Percentiles rank a stretch among this genome's conserved stretches.
phyloP scores from a whole-genome alignment of 164 flowering plant genomes.

The Aristolochia contorta region DNA sequence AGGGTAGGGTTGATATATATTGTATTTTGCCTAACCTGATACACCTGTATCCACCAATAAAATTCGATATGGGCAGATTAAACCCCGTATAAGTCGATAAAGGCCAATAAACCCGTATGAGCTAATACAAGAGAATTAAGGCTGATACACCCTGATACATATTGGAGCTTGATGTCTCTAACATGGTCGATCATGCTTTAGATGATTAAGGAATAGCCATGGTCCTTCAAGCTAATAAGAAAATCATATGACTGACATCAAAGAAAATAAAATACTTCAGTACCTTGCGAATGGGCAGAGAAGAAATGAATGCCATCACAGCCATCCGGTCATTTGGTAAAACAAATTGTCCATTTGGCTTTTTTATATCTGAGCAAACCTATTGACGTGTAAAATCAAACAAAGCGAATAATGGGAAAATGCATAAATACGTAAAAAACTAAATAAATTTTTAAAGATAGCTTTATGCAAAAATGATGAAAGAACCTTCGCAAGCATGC shows the following conservation, averaged over 20 bases:
- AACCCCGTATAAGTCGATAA: too few relatives aligned
- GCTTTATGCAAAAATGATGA: too few relatives aligned
- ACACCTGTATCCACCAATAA: too few relatives aligned
- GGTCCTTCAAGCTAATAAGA: neutral
- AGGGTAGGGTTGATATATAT: too few relatives aligned
- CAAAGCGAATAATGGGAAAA: neutral
- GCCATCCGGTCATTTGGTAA: conserved; percentile 75
- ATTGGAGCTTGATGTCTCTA: too few relatives aligned
- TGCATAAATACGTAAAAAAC: neutral
- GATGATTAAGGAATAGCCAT: too few relatives aligned
- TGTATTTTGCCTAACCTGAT: too few relatives aligned
- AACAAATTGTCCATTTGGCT: conserved; percentile 94
- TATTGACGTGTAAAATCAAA: conserved; percentile 14
- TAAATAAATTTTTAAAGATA: neutral
- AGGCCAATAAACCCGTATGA: too few relatives aligned
- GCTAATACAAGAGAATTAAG: too few relatives aligned
- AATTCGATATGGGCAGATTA: too few relatives aligned
- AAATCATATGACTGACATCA: neutral
- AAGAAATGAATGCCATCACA: conserved; percentile 77
- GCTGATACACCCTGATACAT: too few relatives aligned
- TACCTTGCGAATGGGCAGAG: conserved; percentile 94
- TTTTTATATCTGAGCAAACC: conserved; percentile 98
- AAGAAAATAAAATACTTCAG: neutral
- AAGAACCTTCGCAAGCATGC: conserved; percentile 87
- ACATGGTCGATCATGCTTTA: too few relatives aligned